Evolutionary conservation across 2,329 filamentous ascomycete genomes (phyloP).

Genomic region (Fusarium siculi): DNA sequence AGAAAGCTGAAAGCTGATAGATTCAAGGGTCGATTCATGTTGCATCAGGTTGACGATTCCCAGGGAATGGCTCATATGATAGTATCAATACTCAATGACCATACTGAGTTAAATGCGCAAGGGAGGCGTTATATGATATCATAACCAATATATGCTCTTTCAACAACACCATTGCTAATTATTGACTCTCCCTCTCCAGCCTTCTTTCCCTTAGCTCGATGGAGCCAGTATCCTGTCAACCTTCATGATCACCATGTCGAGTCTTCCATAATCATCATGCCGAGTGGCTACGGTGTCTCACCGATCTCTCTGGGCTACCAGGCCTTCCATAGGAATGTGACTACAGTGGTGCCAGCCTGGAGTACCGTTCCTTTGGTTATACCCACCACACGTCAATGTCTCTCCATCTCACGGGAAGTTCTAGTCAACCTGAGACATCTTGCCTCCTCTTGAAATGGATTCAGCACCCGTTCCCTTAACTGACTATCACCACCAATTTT

Average conservation of each 20-base stretch:
- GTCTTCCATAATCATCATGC: not conserved
- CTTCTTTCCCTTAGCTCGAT: not conserved
- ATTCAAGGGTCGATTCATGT: not conserved
- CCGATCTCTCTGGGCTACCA: slow-evolving; percentile 11
- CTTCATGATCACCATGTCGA: slow-evolving; percentile 1
- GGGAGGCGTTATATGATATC: not conserved
- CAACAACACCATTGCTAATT: slow-evolving; percentile 20
- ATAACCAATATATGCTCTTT: slow-evolving; percentile 18
- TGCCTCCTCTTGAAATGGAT: slow-evolving; percentile 46
- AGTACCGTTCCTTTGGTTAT: slow-evolving; percentile 13
- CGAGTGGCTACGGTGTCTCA: slow-evolving; percentile 42
- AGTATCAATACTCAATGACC: not conserved
- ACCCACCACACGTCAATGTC: slow-evolving; percentile 27
- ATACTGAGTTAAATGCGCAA: not conserved
- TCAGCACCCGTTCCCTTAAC: slow-evolving; percentile 21
- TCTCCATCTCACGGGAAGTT: slow-evolving; percentile 6
- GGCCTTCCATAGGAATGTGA: slow-evolving; percentile 44
- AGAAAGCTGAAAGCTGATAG: not conserved
- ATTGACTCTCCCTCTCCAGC: slow-evolving; percentile 11
- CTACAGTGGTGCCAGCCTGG: slow-evolving; percentile 30
- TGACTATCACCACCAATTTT: slow-evolving; percentile 18
- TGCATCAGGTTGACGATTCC: not conserved
- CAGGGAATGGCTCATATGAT: not conserved
- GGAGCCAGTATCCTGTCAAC: slow-evolving; percentile 8
- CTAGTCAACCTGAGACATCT: slow-evolving; percentile 44